These are phyloP conservation scores for Aspergillus steynii DNA, from an alignment of 495 filamentous ascomycete species.

Conservation along the genomic window DNA sequence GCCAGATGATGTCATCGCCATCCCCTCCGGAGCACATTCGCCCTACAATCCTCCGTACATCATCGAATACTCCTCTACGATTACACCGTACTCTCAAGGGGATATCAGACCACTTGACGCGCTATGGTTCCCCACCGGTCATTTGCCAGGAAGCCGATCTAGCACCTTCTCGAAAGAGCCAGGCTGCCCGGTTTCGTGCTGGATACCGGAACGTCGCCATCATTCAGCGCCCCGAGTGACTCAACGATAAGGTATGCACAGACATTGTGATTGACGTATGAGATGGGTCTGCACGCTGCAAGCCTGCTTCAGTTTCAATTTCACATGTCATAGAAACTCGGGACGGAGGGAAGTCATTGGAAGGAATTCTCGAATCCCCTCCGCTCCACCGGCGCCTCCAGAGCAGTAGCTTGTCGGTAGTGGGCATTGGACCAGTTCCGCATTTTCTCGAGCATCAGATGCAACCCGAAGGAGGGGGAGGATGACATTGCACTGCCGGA, in stretches of 20 bases:
- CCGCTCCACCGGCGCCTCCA: slow-evolving; percentile 3
- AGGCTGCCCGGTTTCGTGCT: neutral
- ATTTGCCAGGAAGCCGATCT: neutral
- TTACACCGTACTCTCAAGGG: too few relatives aligned
- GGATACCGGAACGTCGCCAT: slow-evolving; percentile 7
- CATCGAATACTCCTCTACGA: too few relatives aligned
- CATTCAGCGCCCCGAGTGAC: slow-evolving; percentile 6
- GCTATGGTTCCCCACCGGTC: neutral
- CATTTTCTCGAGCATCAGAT: slow-evolving; percentile 8
- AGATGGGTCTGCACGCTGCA: neutral
- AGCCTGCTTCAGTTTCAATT: slow-evolving; percentile 5
- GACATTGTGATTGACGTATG: slow-evolving; percentile 7
- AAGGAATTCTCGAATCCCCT: slow-evolving; percentile 15
- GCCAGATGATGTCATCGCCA: slow-evolving; percentile 23
- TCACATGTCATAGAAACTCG: slow-evolving; percentile 16
- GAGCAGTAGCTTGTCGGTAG: neutral
- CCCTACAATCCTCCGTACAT: neutral
- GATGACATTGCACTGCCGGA: neutral
- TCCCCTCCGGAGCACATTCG: neutral
- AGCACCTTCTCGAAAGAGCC: neutral
- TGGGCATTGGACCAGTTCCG: slow-evolving; percentile 6
- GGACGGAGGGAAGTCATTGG: slow-evolving; percentile 2
- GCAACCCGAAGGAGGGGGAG: slow-evolving; percentile 6
- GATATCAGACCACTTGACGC: too few relatives aligned
- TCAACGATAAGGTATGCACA: slow-evolving; percentile 15